Conservation (phyloP, 2,329 filamentous ascomycete genomes). For the Colletotrichum godetiae region DNA sequence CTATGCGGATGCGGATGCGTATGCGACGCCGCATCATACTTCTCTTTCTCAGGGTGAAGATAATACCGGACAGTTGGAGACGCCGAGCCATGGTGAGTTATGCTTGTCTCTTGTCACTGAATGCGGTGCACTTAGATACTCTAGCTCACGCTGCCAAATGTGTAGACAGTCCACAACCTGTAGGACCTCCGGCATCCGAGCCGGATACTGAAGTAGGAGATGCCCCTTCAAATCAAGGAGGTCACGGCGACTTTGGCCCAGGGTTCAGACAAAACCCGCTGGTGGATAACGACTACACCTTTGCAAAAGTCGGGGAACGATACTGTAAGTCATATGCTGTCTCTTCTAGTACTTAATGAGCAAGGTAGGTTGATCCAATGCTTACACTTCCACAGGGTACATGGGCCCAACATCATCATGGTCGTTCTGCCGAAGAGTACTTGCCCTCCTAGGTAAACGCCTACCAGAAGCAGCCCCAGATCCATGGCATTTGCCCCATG, state of each 20-base stretch:
- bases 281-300: slow-evolving; percentile 46
- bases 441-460: slow-evolving; percentile 45
- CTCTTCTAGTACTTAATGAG: not conserved
- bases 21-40: slow-evolving; percentile 17
- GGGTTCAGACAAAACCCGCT: slow-evolving; percentile 42
- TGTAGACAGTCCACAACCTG: slow-evolving; percentile 14
- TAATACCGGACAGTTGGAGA: slow-evolving; percentile 11
- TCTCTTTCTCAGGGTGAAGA: not conserved
- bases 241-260: slow-evolving; percentile 18
- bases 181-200: slow-evolving; percentile 11
- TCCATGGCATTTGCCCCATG: slow-evolving; percentile 45
- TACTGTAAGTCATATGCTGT: slow-evolving; percentile 40
- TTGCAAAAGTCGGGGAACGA: slow-evolving; percentile 44
- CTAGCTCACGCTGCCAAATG: not conserved
- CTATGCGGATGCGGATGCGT: not conserved
- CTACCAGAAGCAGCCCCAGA: slow-evolving; percentile 46
- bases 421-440: slow-evolving; percentile 48
- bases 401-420: slow-evolving; percentile 50
- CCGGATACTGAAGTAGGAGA: slow-evolving; percentile 17
- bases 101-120: not conserved
- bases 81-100: slow-evolving; percentile 19
- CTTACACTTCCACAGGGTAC: slow-evolving; percentile 41
- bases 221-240: slow-evolving; percentile 1
- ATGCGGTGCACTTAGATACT: not conserved
- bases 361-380: not conserved